Percentiles rank a stretch among this genome's conserved stretches.
phyloP scores from a whole-genome alignment of 2,329 filamentous ascomycete species.

The Rugonectria rugulosa region DNA sequence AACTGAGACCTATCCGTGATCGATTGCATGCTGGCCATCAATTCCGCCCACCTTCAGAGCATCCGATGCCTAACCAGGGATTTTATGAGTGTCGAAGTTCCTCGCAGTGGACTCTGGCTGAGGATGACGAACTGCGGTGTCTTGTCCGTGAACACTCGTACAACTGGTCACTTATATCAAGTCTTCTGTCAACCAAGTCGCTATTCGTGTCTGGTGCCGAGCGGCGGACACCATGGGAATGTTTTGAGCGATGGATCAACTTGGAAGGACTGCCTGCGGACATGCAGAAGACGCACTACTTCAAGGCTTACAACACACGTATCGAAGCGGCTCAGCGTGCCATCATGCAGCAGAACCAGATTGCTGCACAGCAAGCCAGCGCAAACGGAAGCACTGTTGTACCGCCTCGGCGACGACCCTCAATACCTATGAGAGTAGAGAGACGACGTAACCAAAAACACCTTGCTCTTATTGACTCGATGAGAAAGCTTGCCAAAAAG shows the following conservation, averaged over 20 bases:
- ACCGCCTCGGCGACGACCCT: constrained; percentile 70
- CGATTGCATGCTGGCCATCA: constrained; percentile 89
- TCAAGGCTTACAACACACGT: constrained; percentile 73
- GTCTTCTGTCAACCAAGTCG: constrained; percentile 76
- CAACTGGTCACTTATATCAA: constrained; percentile 96
- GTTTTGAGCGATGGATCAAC: constrained; percentile 95
- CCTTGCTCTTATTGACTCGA: constrained; percentile 87
- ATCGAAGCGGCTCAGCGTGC: constrained; percentile 67
- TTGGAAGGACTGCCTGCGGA: constrained; percentile 90
- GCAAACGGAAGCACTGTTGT: constrained; percentile 42
- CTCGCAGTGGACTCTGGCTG: constrained; percentile 89
- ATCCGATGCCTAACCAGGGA: constrained; percentile 85
- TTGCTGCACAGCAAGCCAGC: constrained; percentile 59
- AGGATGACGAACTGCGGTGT: constrained; percentile 87
- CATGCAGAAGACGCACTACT: constrained; percentile 95
- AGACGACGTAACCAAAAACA: constrained; percentile 86
- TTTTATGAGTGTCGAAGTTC: constrained; percentile 90
- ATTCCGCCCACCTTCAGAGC: constrained; percentile 91
- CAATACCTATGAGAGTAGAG: constrained; percentile 84
- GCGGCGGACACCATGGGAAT: constrained; percentile 95
- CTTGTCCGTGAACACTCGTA: constrained; percentile 93
- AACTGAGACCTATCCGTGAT: constrained; percentile 89
- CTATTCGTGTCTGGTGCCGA: constrained; percentile 86
- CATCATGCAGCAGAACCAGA: constrained; percentile 62
- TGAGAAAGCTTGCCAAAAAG: constrained; percentile 95